Evolutionary conservation across 2,329 filamentous ascomycete species (phyloP).

Genomic region (Sarocladium oryzae): DNA sequence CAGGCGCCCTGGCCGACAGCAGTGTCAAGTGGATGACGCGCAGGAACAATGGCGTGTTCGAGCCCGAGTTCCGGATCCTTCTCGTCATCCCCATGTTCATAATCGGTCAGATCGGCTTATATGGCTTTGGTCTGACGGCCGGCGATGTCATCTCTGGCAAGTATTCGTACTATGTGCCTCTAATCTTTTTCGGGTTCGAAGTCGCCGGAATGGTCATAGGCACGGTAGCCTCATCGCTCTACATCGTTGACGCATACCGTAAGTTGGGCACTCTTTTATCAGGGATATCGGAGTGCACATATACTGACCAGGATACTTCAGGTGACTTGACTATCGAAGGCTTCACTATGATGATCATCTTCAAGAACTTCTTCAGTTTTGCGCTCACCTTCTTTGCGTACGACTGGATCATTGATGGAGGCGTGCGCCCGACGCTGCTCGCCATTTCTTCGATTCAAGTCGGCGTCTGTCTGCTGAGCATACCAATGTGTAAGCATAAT

Average conservation of each 20-base stretch:
- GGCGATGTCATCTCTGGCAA: conserved; percentile 45
- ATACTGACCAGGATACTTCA: conserved; percentile 23
- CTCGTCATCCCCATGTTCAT: conserved; percentile 78
- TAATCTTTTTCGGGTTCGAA: conserved; percentile 77
- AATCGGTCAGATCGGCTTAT: conserved; percentile 70
- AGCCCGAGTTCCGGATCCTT: conserved; percentile 83
- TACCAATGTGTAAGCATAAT: conserved; percentile 71
- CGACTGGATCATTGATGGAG: conserved; percentile 66
- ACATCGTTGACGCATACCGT: conserved; percentile 91
- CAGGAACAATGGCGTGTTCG: conserved; percentile 74
- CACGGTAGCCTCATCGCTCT: conserved; percentile 76
- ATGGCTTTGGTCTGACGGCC: conserved; percentile 74
- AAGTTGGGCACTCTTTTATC: conserved; percentile 29
- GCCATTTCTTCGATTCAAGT: conserved; percentile 72
- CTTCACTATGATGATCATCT: conserved; percentile 83
- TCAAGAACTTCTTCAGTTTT: conserved; percentile 93
- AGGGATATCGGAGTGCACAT: too few relatives aligned
- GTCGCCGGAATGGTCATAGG: conserved; percentile 90
- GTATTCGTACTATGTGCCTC: conserved; percentile 67
- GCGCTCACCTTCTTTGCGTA: conserved; percentile 78
- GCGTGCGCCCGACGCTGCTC: conserved; percentile 59
- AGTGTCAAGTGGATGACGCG: conserved; percentile 64
- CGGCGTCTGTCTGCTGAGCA: conserved; percentile 63
- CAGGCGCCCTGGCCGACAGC: conserved; percentile 68
- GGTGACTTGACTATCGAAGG: conserved; percentile 78